phyloP scores from a whole-genome alignment of 441 rosid species.

The Dalechampia spathulata region DNA sequence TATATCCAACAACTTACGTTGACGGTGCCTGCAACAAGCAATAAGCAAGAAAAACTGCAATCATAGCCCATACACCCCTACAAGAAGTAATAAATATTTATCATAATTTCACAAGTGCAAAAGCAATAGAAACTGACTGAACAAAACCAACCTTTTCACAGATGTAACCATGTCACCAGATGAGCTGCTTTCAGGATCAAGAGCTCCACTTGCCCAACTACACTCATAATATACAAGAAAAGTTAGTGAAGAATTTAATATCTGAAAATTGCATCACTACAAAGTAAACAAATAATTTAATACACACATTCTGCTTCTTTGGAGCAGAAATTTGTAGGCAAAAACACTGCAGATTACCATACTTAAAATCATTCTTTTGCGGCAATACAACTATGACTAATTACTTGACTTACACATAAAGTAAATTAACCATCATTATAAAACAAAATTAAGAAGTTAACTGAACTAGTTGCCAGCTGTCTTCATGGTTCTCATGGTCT shows the following conservation, averaged over 20 bases:
- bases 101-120: not conserved
- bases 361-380: no score
- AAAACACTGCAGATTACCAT: no score
- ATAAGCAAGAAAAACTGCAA: conserved; percentile 96
- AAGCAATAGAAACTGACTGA: not conserved
- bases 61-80: conserved; percentile 99
- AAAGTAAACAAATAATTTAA: no score
- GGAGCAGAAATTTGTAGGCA: no score
- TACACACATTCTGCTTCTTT: no score
- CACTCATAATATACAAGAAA: not conserved
- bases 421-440: no score
- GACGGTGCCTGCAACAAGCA: conserved; percentile 99
- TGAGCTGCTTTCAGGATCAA: conserved; percentile 61
- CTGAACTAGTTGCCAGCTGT: no score
- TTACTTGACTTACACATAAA: no score
- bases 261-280: not conserved
- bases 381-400: no score
- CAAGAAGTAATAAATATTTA: conserved; percentile 18
- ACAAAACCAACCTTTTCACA: conserved; percentile 69
- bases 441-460: no score
- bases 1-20: conserved; percentile 47
- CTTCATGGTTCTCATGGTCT: no score
- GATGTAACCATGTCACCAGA: conserved; percentile 77
- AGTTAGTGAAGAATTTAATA: not conserved
- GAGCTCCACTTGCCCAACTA: conserved; percentile 99